Evolutionary conservation across 108 stramenopile species (phyloP).

Genomic region (Cyclostephanos invisitatus): DNA sequence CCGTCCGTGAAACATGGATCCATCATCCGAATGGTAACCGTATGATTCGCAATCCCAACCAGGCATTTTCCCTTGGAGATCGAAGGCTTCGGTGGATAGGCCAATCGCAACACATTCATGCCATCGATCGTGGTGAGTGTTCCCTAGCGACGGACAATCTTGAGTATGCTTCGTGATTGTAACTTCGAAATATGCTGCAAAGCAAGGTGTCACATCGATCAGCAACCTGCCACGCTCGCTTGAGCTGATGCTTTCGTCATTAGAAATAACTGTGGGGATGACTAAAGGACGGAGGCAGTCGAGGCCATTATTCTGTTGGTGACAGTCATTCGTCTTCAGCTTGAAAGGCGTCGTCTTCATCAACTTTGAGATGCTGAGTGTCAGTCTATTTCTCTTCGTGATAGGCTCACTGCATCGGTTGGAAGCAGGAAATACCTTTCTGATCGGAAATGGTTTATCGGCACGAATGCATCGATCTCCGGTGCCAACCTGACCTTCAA

Average conservation of each 20-base stretch:
- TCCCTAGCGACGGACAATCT: too few species aligned
- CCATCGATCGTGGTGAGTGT: not conserved
- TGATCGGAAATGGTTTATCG: too few species aligned
- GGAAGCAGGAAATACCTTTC: too few species aligned
- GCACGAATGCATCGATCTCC: too few species aligned
- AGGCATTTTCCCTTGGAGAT: conserved; percentile 61
- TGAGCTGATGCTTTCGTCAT: not conserved
- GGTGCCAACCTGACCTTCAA: too few species aligned
- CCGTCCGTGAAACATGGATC: conserved; percentile 72
- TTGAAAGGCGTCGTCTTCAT: too few species aligned
- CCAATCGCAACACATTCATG: conserved; percentile 78
- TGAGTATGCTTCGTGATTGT: conserved; percentile 32
- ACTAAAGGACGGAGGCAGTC: conserved; percentile 17
- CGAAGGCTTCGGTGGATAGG: conserved; percentile 55
- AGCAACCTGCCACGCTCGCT: not conserved
- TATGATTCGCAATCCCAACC: conserved; percentile 72
- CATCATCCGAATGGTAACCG: conserved; percentile 88
- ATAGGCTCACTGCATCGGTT: too few species aligned
- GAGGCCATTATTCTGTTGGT: too few species aligned
- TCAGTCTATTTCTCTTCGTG: too few species aligned
- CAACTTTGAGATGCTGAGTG: too few species aligned
- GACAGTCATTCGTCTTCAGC: too few species aligned
- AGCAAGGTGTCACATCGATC: conserved; percentile 65
- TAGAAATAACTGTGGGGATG: conserved; percentile 10
- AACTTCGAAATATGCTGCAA: conserved; percentile 77